Conservation (phyloP, 306 rosid genomes). For the Hylodesmum podocarpum region DNA sequence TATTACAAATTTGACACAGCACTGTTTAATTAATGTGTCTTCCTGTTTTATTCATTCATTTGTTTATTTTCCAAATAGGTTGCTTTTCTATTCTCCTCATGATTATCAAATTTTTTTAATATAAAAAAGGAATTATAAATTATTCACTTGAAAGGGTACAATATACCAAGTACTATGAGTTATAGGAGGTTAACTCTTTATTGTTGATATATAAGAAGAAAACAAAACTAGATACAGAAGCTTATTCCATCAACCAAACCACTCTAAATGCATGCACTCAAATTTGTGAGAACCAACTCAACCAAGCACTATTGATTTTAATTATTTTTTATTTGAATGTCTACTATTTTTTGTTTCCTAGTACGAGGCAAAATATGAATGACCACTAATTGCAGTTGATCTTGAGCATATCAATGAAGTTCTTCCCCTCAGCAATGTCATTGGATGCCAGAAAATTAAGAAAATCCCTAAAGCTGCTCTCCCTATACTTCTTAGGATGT, state of each 20-base stretch:
- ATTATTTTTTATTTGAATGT: neutral
- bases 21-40: too few species aligned
- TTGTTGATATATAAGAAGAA: neutral
- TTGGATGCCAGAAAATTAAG: slow-evolving; percentile 45
- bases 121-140: too few species aligned
- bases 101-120: too few species aligned
- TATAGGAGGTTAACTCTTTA: too few species aligned
- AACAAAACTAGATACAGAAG: neutral
- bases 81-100: too few species aligned
- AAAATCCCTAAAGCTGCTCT: slow-evolving; percentile 55
- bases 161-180: too few species aligned
- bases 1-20: too few species aligned
- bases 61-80: too few species aligned
- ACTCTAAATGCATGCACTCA: neutral
- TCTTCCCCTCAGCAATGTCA: slow-evolving; percentile 49
- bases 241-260: neutral
- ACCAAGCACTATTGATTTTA: neutral
- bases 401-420: slow-evolving; percentile 49
- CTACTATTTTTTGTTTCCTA: neutral
- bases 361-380: neutral
- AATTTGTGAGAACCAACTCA: neutral
- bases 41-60: too few species aligned
- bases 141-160: too few species aligned
- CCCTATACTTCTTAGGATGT: slow-evolving; percentile 13
- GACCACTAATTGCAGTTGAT: neutral